Base-by-base conservation (phyloP, 108 stramenopile species). In the Skeletonema costatum region DNA sequence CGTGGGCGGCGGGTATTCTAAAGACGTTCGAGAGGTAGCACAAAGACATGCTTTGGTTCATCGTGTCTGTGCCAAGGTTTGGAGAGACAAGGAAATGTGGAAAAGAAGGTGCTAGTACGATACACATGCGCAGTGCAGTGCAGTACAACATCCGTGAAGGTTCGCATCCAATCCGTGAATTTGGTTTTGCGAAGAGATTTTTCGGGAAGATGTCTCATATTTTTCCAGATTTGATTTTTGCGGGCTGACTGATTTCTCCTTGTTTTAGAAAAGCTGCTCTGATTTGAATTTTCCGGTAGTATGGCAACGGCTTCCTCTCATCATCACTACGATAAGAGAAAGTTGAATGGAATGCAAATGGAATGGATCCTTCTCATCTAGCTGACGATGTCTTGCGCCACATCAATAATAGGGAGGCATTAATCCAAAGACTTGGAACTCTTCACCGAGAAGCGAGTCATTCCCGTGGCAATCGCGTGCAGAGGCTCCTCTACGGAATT, bases 1-100 rank as follows among this genome's bases (percentile, higher is more conserved):
- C 0, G 72, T 96, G 41, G 91, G 92, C 10, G 95, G 95, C 12
- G 95, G 95, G 13, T 96, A 96, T 71, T 86, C 89, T 56, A 72
- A 67, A 35, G 88, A 91, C 65, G 77, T 88, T 12, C 77, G 73
- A 35, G 82, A 80, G 3, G 51, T 93, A 17, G 92, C 88, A 2
- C 78, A 80, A 51, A 78, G 92, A 56, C 92, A 93, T 78, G 84
- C 90, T 4, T 84, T 89, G 60, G 85, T 93, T 2, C 87, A 89
- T 75, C 84, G 89, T 64, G 90, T 90, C 76, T 88, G 86, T 64
- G 85, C 82, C 21, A 67, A 78, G 36, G 81, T 92, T 16, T 92
- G 92, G 92, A 84, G 89, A 69, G 79, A 92, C 33, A 74, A 87
- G 50, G 59, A 81, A 69, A 32, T 92, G 81, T 92, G 87, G 87